Base-by-base conservation (phyloP, 2,329 filamentous ascomycete genomes). In the Aaosphaeria arxii region DNA sequence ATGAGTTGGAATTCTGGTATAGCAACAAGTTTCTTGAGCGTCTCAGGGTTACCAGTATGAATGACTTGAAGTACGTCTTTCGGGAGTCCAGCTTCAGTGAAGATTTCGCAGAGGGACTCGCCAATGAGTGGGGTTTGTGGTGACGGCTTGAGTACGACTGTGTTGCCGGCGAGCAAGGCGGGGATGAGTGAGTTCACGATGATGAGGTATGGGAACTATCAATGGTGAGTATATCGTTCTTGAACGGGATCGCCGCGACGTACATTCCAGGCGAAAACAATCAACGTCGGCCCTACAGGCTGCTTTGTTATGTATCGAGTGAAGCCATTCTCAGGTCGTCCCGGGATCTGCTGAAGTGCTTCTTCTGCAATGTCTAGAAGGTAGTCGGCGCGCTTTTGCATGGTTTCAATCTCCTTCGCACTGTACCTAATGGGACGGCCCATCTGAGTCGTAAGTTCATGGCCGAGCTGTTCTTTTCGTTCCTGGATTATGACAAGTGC, bases 241-340 rank as follows among this genome's bases (percentile, higher is more conserved):
- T 42, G 44, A 30, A 45, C 48, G 33, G 42, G 46, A 35, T 17
- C 48, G 44, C 45, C 46, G 46, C 45, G 49, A 79, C 89, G 74
- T 73, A 94, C 91, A 74, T 97, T 97, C 92, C 92, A 97, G 1
- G 92, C 87, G 72, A 96, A 96, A 51, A 97, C 83, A 56, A 96
- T 81, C 50, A 97, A 79, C 11, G 94, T 88, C 9, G 91, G 90
- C 1, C 92, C 92, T 45, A 96, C 82, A 1, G 92, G 89, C 6
- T 89, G 83, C 72, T 95, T 95, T 69, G 86, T 85, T 66, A 97
- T 90, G 66, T 89, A 96, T 56, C 92, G 82, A 74, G 86, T 90
- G 77, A 96, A 96, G 0, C 91, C 91, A 62, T 87, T 82, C 73
- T 97, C 90, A 2, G 83, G 72, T 67, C 95, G 89, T 6, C 91